Conservation (phyloP, 2,329 filamentous ascomycete genomes). For the Neopestalotiopsis rosae region DNA sequence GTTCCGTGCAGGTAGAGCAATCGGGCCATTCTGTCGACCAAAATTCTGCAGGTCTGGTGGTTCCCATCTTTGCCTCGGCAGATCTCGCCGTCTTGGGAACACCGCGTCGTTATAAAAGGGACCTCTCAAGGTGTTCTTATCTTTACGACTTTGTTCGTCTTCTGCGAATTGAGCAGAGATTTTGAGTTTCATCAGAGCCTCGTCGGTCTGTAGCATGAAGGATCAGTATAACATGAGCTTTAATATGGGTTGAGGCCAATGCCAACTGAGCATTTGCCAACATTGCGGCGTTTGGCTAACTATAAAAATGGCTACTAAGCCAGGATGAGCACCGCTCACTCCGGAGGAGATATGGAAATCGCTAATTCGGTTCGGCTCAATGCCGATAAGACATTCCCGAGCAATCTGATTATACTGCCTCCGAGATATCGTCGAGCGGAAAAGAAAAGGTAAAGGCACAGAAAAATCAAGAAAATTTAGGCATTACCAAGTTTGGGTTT, state of each 20-base stretch:
- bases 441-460: not conserved
- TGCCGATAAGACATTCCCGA: not conserved
- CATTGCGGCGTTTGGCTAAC: not conserved
- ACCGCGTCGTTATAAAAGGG: too few relatives aligned
- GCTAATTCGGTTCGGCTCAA: not conserved
- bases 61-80: too few relatives aligned
- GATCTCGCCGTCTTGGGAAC: too few relatives aligned
- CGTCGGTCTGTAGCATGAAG: conserved; percentile 41
- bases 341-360: not conserved
- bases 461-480: conserved; percentile 11
- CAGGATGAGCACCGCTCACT: not conserved
- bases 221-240: not conserved
- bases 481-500: conserved; percentile 61
- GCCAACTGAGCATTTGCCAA: not conserved
- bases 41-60: too few relatives aligned
- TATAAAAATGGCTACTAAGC: too few relatives aligned
- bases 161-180: conserved; percentile 58
- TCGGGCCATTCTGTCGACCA: too few relatives aligned
- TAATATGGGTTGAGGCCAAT: not conserved
- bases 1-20: too few relatives aligned
- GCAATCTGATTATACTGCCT: not conserved
- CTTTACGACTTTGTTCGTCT: conserved; percentile 40
- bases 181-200: conserved; percentile 64
- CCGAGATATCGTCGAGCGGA: not conserved
- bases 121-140: too few relatives aligned